A percentile compares a stretch with the other conserved stretches of the same genome.
Evolutionary conservation across 2,329 filamentous ascomycete species (phyloP).

Genomic region (Blastomyces gilchristii): DNA sequence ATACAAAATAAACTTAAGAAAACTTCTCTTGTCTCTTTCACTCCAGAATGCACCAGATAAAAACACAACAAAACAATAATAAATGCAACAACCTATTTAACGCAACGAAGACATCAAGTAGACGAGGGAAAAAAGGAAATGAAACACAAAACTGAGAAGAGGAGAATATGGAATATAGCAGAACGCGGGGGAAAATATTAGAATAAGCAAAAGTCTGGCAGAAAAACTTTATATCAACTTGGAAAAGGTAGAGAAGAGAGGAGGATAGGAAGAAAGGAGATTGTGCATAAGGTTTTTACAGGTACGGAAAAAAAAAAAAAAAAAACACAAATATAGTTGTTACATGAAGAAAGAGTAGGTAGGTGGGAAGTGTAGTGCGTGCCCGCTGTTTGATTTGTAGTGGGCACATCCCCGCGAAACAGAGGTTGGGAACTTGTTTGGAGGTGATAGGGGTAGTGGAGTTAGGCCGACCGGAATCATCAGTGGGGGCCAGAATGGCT

Average conservation of each 20-base stretch:
- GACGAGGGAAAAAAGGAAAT: background rate
- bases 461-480: background rate
- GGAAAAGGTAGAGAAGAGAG: background rate
- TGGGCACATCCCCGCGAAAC: background rate
- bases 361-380: background rate
- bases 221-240: background rate
- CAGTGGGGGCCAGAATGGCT: background rate
- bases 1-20: background rate
- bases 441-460: background rate
- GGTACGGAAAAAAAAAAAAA: background rate
- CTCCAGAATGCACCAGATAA: slow-evolving; percentile 1
- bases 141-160: background rate
- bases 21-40: slow-evolving; percentile 4
- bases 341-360: slow-evolving; percentile 3
- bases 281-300: background rate
- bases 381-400: background rate
- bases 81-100: background rate
- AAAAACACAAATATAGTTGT: background rate
- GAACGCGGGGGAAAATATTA: background rate
- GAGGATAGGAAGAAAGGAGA: background rate
- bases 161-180: background rate
- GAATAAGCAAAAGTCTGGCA: background rate
- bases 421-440: background rate
- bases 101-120: background rate
- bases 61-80: background rate